Base-by-base conservation (phyloP, 2,329 filamentous ascomycete species). In the Fusarium xyrophilum region DNA sequence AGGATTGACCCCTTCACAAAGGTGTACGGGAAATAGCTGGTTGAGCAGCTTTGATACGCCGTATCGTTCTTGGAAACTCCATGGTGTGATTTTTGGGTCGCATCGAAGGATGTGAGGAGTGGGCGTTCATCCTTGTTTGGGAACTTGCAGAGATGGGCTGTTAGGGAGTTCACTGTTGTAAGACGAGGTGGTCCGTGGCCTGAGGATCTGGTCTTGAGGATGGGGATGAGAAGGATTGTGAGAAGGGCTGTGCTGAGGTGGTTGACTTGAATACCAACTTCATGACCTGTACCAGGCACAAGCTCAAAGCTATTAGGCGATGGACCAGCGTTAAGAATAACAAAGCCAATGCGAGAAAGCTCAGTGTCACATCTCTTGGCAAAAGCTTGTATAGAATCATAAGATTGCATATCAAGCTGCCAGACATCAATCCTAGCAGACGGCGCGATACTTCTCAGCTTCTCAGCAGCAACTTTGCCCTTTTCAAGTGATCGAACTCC, bases 1-100 rank as follows among this genome's bases (percentile, higher is more conserved):
- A 0, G 77, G 32, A 1, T 58, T 56, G 12, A 84, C 75, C 1
- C 78, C 71, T 12, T 80, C 75, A 2, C 76, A 73, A n/a, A 82
- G 73, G 17, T 79, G 77, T 21, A 80, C 76, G 9, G 80, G 69
- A 46, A 82, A 79, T 2, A 79, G 57, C 15, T 78, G 76, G 6
- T 47, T 60, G 6, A 79, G 57, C 7, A 80, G 38, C 50, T 80
- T 80, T 3, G 75, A 76, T 4, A 60, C 64, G 7, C 63, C 60
- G 42, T 80, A 80, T 48, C 69, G 65, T 46, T 77, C 73, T 3
- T 54, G 8, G 0, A 59, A 25, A 55, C 71, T 60, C 59, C 67
- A 79, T 1, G 63, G 61, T 6, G 57, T 67, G 33, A 67, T 71
- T 3, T 56, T 27, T 0, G 70, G 66, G 19, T 75, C 55, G 42